phyloP scores from a whole-genome alignment of 345 rosid genomes.

The Ricinus communis region DNA sequence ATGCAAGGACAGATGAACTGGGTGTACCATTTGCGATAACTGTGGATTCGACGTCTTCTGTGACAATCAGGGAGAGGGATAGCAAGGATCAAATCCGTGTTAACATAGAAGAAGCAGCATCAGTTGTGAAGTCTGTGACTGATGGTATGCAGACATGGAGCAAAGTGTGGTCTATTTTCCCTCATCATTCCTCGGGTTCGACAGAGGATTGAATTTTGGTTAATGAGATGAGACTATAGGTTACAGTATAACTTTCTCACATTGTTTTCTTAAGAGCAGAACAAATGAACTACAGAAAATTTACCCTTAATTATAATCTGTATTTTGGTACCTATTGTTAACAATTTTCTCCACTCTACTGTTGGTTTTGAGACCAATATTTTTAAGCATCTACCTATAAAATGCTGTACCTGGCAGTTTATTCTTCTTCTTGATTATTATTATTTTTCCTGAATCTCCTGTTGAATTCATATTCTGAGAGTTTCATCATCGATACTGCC shows the following conservation, averaged over 20 bases:
- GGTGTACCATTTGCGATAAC: slow-evolving; percentile 97
- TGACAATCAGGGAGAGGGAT: slow-evolving; percentile 88
- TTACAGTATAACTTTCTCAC: neutral
- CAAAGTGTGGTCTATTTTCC: slow-evolving; percentile 66
- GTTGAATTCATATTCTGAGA: neutral
- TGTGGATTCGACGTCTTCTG: slow-evolving; percentile 64
- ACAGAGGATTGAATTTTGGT: slow-evolving; percentile 40
- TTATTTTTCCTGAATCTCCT: neutral
- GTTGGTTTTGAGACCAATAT: neutral
- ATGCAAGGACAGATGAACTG: slow-evolving; percentile 90
- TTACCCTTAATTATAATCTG: neutral
- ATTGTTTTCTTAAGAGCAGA: neutral
- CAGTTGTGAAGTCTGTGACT: slow-evolving; percentile 55
- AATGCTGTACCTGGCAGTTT: neutral
- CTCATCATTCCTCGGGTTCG: slow-evolving; percentile 66
- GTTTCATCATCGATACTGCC: too few species aligned
- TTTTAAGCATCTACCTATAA: neutral
- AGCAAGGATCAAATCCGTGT: slow-evolving; percentile 92
- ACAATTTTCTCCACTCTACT: neutral
- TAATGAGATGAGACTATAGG: neutral
- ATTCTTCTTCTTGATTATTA: too few species aligned
- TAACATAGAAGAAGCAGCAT: slow-evolving; percentile 57
- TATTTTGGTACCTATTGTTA: neutral
- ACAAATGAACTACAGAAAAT: neutral
- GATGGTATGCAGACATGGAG: slow-evolving; percentile 81